phyloP scores from a whole-genome alignment of 1,139 yeast genomes.

The Wickerhamomyces sp. region DNA sequence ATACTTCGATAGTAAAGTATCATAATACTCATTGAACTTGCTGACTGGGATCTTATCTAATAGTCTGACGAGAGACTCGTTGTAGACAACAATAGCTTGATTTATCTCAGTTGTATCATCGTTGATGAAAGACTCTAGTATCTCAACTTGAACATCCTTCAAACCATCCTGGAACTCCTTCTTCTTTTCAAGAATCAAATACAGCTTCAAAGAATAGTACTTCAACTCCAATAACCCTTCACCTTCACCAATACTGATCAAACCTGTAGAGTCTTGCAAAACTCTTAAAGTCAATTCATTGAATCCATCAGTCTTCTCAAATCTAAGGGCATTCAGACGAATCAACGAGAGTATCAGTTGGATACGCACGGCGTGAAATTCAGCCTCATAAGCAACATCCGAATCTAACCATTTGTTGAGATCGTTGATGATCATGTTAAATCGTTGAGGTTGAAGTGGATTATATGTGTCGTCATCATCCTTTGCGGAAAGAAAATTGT shows the following conservation, averaged over 20 bases:
- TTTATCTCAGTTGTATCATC: conserved; percentile 13
- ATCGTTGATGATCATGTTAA: conserved; percentile 53
- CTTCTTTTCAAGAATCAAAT: conserved; percentile 28
- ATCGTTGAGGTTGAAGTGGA: conserved; percentile 53
- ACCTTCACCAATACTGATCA: conserved; percentile 38
- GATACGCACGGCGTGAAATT: conserved; percentile 46
- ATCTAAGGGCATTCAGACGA: conserved; percentile 19
- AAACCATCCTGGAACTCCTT: conserved; percentile 24
- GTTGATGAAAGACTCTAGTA: conserved; percentile 24
- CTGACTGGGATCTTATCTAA: conserved; percentile 12
- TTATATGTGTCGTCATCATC: conserved; percentile 26
- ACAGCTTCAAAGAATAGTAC: conserved; percentile 43
- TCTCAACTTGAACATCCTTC: conserved; percentile 22
- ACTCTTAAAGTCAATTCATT: conserved; percentile 30
- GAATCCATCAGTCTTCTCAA: conserved; percentile 15
- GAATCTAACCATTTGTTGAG: conserved; percentile 55
- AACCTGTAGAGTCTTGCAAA: conserved; percentile 46
- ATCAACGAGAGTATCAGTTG: conserved; percentile 46
- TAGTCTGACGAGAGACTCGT: conserved; percentile 18
- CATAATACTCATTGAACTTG: conserved; percentile 13
- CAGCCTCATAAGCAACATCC: conserved; percentile 54
- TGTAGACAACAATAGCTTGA: conserved; percentile 19
- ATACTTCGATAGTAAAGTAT: conserved; percentile 20
- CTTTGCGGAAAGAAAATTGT: conserved; percentile 39
- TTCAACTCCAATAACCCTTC: conserved; percentile 36